Percentiles rank a stretch among this genome's conserved stretches.
Evolutionary conservation across 2,329 filamentous ascomycete genomes (phyloP).

Genomic region (Ophiostoma triangulosporum): DNA sequence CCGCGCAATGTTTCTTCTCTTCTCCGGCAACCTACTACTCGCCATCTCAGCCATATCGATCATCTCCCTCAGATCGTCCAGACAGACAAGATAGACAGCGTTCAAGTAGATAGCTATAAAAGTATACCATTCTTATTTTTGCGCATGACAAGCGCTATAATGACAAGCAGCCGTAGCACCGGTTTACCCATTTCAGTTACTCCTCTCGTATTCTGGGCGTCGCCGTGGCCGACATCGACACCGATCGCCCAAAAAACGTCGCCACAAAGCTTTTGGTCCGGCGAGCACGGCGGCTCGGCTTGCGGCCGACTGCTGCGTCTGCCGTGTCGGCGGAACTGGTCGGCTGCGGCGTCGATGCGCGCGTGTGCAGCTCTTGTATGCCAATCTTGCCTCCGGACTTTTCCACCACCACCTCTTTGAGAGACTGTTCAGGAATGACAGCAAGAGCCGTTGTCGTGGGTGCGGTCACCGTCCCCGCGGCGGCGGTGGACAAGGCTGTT

Average conservation of each 20-base stretch:
- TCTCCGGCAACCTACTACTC: not conserved
- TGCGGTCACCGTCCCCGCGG: too few relatives aligned
- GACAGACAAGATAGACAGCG: not conserved
- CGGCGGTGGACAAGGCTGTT: too few relatives aligned
- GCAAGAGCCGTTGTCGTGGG: not conserved
- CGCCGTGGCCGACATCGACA: not conserved
- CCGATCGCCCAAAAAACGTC: slow-evolving; percentile 25
- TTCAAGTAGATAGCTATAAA: not conserved
- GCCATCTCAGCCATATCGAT: not conserved
- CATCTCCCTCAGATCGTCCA: not conserved
- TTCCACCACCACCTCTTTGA: not conserved
- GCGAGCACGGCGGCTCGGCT: slow-evolving; percentile 10
- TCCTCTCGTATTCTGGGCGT: not conserved
- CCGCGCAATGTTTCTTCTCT: not conserved
- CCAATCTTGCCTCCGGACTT: not conserved
- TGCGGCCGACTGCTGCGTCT: not conserved
- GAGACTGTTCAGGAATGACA: slow-evolving; percentile 9
- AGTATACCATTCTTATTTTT: too few relatives aligned
- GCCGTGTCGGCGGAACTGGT: not conserved
- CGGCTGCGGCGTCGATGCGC: not conserved
- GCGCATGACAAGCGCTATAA: too few relatives aligned
- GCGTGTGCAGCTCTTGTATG: not conserved
- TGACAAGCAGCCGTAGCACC: too few relatives aligned
- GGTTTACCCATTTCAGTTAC: too few relatives aligned
- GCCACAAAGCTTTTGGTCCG: slow-evolving; percentile 35